Conservation (phyloP, 106 monocot genomes). For the Acorus calamus region DNA sequence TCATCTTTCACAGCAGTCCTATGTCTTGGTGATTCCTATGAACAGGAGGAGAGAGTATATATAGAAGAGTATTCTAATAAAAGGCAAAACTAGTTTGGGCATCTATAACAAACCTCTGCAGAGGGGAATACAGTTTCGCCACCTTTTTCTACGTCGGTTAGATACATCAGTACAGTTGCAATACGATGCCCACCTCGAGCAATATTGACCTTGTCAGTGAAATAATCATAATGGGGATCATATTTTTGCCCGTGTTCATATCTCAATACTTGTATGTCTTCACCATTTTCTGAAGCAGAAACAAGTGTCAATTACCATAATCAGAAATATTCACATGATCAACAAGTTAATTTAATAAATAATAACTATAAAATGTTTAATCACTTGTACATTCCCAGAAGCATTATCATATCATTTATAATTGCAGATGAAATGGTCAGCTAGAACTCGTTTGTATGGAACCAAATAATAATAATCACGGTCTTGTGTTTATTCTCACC, state of each 20-base stretch:
- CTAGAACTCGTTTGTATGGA: too few relatives aligned
- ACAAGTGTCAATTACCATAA: not conserved
- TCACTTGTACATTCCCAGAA: too few relatives aligned
- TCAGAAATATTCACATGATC: too few relatives aligned
- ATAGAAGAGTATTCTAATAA: not conserved
- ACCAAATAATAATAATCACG: too few relatives aligned
- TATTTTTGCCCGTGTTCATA: constrained; percentile 91
- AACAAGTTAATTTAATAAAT: too few relatives aligned
- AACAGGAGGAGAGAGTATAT: not conserved
- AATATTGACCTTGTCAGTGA: constrained; percentile 72
- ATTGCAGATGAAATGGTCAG: too few relatives aligned
- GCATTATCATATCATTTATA: too few relatives aligned
- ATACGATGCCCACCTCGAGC: constrained; percentile 86
- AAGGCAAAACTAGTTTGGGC: not conserved
- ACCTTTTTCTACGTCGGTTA: constrained; percentile 72
- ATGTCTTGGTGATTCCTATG: constrained; percentile 31
- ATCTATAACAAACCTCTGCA: constrained; percentile 47
- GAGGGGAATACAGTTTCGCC: constrained; percentile 94
- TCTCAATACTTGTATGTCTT: constrained; percentile 84
- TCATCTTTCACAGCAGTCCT: constrained; percentile 30
- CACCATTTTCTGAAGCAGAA: constrained; percentile 71
- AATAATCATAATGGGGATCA: constrained; percentile 90
- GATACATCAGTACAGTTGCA: constrained; percentile 94
- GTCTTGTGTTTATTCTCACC: too few relatives aligned
- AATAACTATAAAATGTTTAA: too few relatives aligned